Evolutionary conservation across 495 filamentous ascomycete genomes (phyloP), one percentile per base, ranked within the genome.

Genomic region (Ascodesmis nigricans): DNA sequence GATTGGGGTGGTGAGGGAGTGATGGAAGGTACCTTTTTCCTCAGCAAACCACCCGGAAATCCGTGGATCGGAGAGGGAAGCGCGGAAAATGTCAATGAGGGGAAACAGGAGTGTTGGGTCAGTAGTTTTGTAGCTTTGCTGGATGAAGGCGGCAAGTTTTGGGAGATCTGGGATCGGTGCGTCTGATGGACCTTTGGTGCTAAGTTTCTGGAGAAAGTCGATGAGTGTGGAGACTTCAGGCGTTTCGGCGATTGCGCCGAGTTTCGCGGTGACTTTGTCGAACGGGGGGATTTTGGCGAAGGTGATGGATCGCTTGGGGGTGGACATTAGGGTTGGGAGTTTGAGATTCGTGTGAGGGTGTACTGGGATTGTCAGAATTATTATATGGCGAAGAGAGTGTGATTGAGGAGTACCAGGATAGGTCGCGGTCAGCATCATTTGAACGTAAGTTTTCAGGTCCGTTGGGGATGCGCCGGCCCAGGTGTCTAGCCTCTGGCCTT

Each of bases 21-120:
- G 9, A 18, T 9, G 0, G 10, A 9, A 20, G 14, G 0, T 42
- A 49, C 46, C 40, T 38, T 56, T 47, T 46, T 91, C 76, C 55
- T 84, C 75, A 9, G 79, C 81, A 40, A 79, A 82, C 55, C 69
- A 87, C 38, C 77, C 73, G 45, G 76, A 77, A n/a, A 91, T 60
- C n/a, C 87, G 68, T 15, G 72, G 61, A 44, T 97, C 84, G 4
- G 75, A 60, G 28, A 90, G 66, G 5, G 75, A 66, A 35, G 75
- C 63, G 5, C 87, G 67, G 34, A 87, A 59, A 13, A 97, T 65
- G 45, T 93, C 87, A 23, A 90, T 63, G 2, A 82, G 55, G 2
- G 84, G 68, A 49, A 93, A 97, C 29, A 75, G 55, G 1, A 55
- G 58, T 39, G 69, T 71, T 28, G 48, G 54, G 2, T 63, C 71